Evolutionary conservation across 352 stramenopile species (phyloP), one percentile per base, ranked within the genome.

Genomic region (Pythium dissotocum): DNA sequence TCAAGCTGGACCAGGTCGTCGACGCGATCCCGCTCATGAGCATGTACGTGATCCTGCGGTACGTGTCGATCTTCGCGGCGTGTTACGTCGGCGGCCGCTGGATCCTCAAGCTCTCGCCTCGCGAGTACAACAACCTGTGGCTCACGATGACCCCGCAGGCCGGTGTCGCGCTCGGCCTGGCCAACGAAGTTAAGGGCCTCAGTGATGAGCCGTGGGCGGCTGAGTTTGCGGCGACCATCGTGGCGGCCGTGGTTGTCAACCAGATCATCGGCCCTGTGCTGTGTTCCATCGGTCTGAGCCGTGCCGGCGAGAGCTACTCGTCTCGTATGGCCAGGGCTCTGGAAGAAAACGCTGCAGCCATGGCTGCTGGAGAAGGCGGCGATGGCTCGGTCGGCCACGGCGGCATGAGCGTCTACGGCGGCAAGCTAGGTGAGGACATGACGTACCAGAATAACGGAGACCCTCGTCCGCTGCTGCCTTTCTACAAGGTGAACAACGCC

Each of bases 81-180:
- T 89, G 77, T 28, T 91, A 91, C 70, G 70, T 75, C 24, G 80
- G 72, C 46, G 83, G 83, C 2, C 74, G 82, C 26, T 91, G 87
- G 55, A 58, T 91, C 42, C 72, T 91, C 21, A 85, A 84, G 68
- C 77, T 90, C 13, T 49, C 73, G 4, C 80, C 80, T 10, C 71
- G 69, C 51, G 77, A 90, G 65, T 91, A 91, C 74, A 89, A 87
- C 65, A 89, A 89, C 56, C 70, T 91, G 6, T 91, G 83, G 83
- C 72, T 91, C 28, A 90, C 81, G 13, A 87, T 91, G 80, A 89
- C 83, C 0, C 83, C 83, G 0, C 83, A 91, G 61, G 83, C 83
- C 44, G 83, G 83, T n/a, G 83, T 91, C 1, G 78, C 83, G 6
- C 64, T 91, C 0, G 83, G 83, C 4, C 65, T 91, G 13, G 83